Base-by-base conservation (phyloP, 495 filamentous ascomycete genomes). In the Hypoxylon rickii region DNA sequence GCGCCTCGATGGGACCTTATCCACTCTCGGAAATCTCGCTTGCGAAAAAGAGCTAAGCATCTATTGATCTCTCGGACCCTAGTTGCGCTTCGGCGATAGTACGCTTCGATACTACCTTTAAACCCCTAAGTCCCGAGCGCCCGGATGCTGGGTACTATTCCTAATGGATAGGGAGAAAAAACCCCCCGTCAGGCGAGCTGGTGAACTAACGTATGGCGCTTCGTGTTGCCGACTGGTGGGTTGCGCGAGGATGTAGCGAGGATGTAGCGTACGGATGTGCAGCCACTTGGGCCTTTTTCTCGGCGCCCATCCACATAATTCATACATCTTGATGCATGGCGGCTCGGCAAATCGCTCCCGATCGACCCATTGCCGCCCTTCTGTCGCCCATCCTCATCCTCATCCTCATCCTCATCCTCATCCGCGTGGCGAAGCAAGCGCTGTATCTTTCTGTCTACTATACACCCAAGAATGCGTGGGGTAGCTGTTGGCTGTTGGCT, bases 191-290 rank as follows among this genome's bases (percentile, higher is more conserved):
- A 17, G 36, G 38, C 38, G 36, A 44, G 39, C 48, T 44, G 49
- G 45, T 48, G 21, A n/a, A n/a, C n/a, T n/a, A 43, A 64, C 37
- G 60, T 59, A 64, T 58, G 60, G 60, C 60, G 60, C 42, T 64
- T 64, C 60, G 60, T 64, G 60, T 64, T 59, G 55, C 50, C 40
- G 41, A 49, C 54, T 41, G 47, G 55, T 64, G 60, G 44, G 60
- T 57, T 58, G 59, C 54, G 54, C 54, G 53, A 57, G 26, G 32
- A 52, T 51, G 36, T 45, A 53, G 54, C 54, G 53, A 57, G 26
- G 32, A 52, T 51, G 36, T 45, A 53, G 31, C 38, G 44, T 15
- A 34, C 19, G 41, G 39, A 32, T 39, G 38, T 45, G 38, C 24
- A 44, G 24, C 60, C 60, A 58, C 43, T 47, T 45, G 44, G 43